Percentiles rank a stretch among this genome's conserved stretches.
These are phyloP conservation scores for Moniliella sp. DNA, from an alignment of 1,284 basidiomycete species.

Conservation along the genomic window DNA sequence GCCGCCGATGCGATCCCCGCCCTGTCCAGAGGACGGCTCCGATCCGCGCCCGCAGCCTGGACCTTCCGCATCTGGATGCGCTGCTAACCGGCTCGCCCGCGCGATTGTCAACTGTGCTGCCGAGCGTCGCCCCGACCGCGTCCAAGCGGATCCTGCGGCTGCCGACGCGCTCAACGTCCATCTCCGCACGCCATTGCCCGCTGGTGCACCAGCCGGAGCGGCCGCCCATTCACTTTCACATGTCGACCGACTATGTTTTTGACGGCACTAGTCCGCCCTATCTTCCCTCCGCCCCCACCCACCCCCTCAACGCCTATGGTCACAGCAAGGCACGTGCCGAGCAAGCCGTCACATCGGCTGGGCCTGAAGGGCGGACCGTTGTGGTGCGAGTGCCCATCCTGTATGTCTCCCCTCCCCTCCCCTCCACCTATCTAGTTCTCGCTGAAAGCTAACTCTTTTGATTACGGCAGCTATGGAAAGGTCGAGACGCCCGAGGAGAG, in stretches of 20 bases:
- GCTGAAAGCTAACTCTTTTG: not conserved
- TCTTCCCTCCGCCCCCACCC: constrained; percentile 33
- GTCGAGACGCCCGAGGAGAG: constrained; percentile 18
- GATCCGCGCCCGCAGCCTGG: too few relatives aligned
- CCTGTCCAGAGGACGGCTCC: too few relatives aligned
- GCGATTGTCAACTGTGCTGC: constrained; percentile 39
- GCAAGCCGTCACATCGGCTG: constrained; percentile 26
- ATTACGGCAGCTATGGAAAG: constrained; percentile 10
- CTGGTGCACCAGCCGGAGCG: constrained; percentile 1
- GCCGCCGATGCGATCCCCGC: too few relatives aligned
- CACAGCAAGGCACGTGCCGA: constrained; percentile 24
- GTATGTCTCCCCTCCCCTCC: too few relatives aligned
- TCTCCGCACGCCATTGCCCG: constrained; percentile 35
- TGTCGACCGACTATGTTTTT: constrained; percentile 36
- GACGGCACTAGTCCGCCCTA: constrained; percentile 36
- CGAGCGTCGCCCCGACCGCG: constrained; percentile 35
- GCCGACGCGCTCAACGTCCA: constrained; percentile 37
- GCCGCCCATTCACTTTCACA: constrained; percentile 36
- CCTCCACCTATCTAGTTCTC: not conserved
- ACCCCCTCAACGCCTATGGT: constrained; percentile 39
- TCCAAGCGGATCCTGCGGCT: constrained; percentile 35
- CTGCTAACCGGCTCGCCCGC: too few relatives aligned
- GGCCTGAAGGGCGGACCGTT: constrained; percentile 15
- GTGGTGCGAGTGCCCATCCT: constrained; percentile 36
- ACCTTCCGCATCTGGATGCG: too few relatives aligned